These are phyloP conservation scores for Neopestalotiopsis sp. DNA, from an alignment of 2,329 filamentous ascomycete genomes.

Conservation along the genomic window DNA sequence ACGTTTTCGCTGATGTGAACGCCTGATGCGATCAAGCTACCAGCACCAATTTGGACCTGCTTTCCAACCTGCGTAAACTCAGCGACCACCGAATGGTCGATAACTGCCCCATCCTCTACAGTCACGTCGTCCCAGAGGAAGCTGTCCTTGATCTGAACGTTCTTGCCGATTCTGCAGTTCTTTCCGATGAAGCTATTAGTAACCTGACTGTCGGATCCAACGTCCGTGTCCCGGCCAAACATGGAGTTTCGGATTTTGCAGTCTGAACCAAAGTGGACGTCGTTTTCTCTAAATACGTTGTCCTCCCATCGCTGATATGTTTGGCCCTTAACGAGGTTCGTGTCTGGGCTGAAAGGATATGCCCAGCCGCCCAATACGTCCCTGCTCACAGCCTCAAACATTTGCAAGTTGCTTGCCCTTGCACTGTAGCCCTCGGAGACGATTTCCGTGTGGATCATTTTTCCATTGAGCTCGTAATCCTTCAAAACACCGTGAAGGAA, in stretches of 20 bases:
- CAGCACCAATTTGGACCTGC: conserved; percentile 70
- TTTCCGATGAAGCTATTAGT: conserved; percentile 81
- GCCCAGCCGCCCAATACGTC: conserved; percentile 89
- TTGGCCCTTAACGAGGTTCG: conserved; percentile 79
- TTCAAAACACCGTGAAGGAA: conserved; percentile 93
- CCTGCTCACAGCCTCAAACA: conserved; percentile 87
- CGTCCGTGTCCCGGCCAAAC: conserved; percentile 75
- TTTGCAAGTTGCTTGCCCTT: conserved; percentile 81
- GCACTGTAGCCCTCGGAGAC: conserved; percentile 84
- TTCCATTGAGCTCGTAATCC: conserved; percentile 95
- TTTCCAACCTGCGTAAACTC: conserved; percentile 74
- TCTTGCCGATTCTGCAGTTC: conserved; percentile 83
- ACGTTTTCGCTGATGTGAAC: conserved; percentile 72
- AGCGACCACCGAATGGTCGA: conserved; percentile 78
- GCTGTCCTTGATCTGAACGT: conserved; percentile 78
- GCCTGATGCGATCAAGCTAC: conserved; percentile 79
- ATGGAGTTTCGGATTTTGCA: conserved; percentile 74
- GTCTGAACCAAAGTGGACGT: conserved; percentile 75
- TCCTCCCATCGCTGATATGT: conserved; percentile 74
- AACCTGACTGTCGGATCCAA: conserved; percentile 75
- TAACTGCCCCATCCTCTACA: conserved; percentile 74
- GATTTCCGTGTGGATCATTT: conserved; percentile 93
- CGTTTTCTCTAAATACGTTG: conserved; percentile 78
- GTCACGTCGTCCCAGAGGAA: conserved; percentile 90
- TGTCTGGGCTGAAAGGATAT: conserved; percentile 87